Base-by-base conservation (phyloP, 257 asterid species). In the Jacaranda mimosifolia region DNA sequence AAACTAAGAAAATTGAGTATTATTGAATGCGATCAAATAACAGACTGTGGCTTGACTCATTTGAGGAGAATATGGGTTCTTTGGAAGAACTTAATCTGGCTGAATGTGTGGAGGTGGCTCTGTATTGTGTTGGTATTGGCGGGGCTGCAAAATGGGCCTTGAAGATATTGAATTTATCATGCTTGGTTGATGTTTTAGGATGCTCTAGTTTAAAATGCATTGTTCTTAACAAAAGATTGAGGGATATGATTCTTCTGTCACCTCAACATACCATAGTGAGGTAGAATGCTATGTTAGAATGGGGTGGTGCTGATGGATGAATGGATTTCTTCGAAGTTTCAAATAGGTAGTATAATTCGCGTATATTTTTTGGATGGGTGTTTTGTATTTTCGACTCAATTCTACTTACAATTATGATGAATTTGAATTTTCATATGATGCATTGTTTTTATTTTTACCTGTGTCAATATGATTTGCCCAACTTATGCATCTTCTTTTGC, bases 11-110 rank as follows among this genome's bases (percentile, higher is more conserved):
- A 14, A 36, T 53, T 81, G 72, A 46, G 56, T 74, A 69, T 84
- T 70, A 81, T 85, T 18, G 85, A 77, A 53, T 84, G 87, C 64
- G 85, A 84, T 70, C 80, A 46, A 48, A 78, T 84, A 13, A 63
- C 77, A 0, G 87, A 84, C 57, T 0, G 3, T 3, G 87, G 85
- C 15, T 72, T 84, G 57, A 15, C 39, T 70, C 9, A 45, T 71
- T 74, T 84, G 81, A 71, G 32, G 83, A 43, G 48, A 12, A n/a
- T n/a, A 52, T 84, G 68, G 55, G 67, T 15, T 56, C 75, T 19
- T 74, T 66, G 79, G 85, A 81, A 79, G 81, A 57, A 21, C 63
- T 84, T 52, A 63, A 70, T 53, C 59, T 84, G 70, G 80, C 72
- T 1, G 83, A 71, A 7, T 84, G 87, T 74, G 82, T 42, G 35